phyloP scores from a whole-genome alignment of 2,329 filamentous ascomycete genomes.

The Diplodia sapinea region DNA sequence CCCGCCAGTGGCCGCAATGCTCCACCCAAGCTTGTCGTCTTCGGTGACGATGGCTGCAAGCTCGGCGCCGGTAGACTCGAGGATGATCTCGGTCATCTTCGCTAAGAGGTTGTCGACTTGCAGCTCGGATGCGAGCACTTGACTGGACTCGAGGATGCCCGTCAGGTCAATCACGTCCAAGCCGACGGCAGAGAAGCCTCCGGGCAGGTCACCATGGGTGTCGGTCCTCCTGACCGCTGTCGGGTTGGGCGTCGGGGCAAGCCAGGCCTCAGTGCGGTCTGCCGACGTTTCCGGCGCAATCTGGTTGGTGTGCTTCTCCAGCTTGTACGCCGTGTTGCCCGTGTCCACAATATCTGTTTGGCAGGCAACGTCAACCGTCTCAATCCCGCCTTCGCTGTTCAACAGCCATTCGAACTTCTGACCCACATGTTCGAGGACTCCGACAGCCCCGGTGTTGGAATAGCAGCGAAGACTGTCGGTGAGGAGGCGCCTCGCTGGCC shows the following conservation, averaged over 20 bases:
- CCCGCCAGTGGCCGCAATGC: slow-evolving; percentile 74
- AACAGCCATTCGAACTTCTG: slow-evolving; percentile 71
- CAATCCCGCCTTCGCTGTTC: slow-evolving; percentile 65
- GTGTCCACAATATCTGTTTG: slow-evolving; percentile 71
- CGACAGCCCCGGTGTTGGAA: slow-evolving; percentile 70
- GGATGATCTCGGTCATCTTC: slow-evolving; percentile 81
- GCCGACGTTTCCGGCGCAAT: slow-evolving; percentile 47
- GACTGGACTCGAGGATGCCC: slow-evolving; percentile 77
- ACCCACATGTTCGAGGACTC: slow-evolving; percentile 71
- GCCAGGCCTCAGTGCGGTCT: slow-evolving; percentile 57
- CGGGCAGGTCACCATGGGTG: slow-evolving; percentile 60
- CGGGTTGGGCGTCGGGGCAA: slow-evolving; percentile 52
- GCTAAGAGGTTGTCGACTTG: slow-evolving; percentile 76
- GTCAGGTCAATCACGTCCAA: slow-evolving; percentile 84
- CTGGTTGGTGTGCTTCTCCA: slow-evolving; percentile 53
- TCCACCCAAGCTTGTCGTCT: slow-evolving; percentile 70
- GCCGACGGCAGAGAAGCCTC: slow-evolving; percentile 67
- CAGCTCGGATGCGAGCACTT: slow-evolving; percentile 79
- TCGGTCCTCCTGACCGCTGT: slow-evolving; percentile 48
- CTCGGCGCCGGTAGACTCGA: slow-evolving; percentile 77
- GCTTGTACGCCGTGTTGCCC: slow-evolving; percentile 49
- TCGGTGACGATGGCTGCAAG: slow-evolving; percentile 76
- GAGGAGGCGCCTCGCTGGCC: slow-evolving; percentile 72
- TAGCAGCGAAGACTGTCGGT: slow-evolving; percentile 72
- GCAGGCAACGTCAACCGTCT: slow-evolving; percentile 66